Conservation (phyloP, 2,329 filamentous ascomycete species). For the Neoascochyta sp. region DNA sequence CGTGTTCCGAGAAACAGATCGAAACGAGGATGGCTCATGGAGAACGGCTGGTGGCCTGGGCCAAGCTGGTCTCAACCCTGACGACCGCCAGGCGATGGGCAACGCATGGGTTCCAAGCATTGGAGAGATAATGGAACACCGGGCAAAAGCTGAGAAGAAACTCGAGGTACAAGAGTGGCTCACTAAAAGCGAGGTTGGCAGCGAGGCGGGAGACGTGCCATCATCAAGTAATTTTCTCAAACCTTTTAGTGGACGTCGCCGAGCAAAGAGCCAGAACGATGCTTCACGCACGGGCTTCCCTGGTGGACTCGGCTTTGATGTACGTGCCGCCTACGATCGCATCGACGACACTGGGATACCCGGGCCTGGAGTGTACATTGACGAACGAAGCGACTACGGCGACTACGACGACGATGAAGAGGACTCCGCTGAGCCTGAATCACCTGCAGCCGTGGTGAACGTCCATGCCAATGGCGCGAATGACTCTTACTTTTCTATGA, state of each 20-base stretch:
- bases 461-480: constrained; percentile 22
- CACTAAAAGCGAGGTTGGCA: constrained; percentile 45
- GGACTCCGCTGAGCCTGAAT: constrained; percentile 6
- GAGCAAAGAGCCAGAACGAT: constrained; percentile 49
- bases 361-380: constrained; percentile 48
- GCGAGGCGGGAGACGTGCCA: constrained; percentile 43
- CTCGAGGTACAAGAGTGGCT: constrained; percentile 54
- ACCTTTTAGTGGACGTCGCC: constrained; percentile 35
- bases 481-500: constrained; percentile 30
- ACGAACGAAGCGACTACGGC: constrained; percentile 38
- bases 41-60: constrained; percentile 37
- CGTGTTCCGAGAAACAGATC: constrained; percentile 33
- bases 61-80: constrained; percentile 48
- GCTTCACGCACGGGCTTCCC: constrained; percentile 22
- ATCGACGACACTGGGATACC: constrained; percentile 45
- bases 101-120: constrained; percentile 47
- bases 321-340: constrained; percentile 26
- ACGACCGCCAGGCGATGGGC: constrained; percentile 41
- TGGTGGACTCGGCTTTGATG: constrained; percentile 29
- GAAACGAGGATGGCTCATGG: constrained; percentile 49
- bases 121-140: constrained; percentile 49
- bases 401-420: constrained; percentile 32
- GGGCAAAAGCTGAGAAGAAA: constrained; percentile 50
- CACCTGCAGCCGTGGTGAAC: constrained; percentile 36
- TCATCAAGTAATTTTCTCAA: constrained; percentile 25